Evolutionary conservation across 768 basidiomycete genomes (phyloP).

Genomic region (Leccinum rimulosum): DNA sequence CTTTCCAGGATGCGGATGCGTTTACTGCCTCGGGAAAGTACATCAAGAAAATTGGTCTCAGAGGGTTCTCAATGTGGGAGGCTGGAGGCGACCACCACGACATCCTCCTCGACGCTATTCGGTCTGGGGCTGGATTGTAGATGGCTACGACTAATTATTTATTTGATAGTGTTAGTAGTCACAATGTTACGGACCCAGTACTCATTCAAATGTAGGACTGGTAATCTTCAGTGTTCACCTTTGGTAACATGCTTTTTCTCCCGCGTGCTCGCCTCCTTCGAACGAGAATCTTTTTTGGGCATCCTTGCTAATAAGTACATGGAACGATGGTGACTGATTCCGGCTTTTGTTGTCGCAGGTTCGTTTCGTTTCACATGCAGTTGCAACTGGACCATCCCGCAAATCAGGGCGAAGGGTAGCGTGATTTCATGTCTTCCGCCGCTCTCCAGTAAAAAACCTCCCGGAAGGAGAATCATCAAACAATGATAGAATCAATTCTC

Average conservation of each 20-base stretch:
- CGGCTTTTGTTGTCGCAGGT: background rate
- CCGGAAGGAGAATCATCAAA: background rate
- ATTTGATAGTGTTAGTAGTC: background rate
- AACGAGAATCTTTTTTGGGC: background rate
- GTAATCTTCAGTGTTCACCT: background rate
- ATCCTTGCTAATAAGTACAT: background rate
- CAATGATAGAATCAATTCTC: background rate
- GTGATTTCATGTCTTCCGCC: background rate
- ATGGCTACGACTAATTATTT: background rate
- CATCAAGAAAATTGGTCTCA: constrained; percentile 51
- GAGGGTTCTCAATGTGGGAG: constrained; percentile 73
- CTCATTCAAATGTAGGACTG: background rate
- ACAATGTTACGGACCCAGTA: background rate
- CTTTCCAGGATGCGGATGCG: constrained; percentile 61
- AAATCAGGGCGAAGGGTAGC: background rate
- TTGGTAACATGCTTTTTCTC: background rate
- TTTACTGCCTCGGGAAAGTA: constrained; percentile 61
- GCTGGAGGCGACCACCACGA: constrained; percentile 64
- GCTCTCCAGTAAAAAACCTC: background rate
- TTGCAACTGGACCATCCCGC: background rate
- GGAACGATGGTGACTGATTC: background rate
- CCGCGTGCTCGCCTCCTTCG: background rate
- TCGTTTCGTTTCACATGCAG: background rate
- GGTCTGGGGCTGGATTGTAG: background rate
- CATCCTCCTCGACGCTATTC: constrained; percentile 58